Percentiles rank a stretch among this genome's conserved stretches.
phyloP scores from a whole-genome alignment of 148 eudicot species.

The Euryodendron excelsum region DNA sequence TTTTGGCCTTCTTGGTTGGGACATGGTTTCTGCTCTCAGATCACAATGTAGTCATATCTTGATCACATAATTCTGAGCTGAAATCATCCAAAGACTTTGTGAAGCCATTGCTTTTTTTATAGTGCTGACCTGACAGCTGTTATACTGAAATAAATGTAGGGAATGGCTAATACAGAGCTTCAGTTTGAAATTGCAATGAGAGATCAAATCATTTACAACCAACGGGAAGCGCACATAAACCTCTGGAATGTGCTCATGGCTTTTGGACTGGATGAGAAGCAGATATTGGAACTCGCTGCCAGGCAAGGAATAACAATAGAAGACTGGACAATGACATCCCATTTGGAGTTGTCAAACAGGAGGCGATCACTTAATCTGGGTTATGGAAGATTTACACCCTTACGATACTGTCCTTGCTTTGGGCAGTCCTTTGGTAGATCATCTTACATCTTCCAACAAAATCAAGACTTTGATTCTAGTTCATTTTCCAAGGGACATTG shows the following conservation, averaged over 20 bases:
- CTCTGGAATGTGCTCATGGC: slow-evolving; percentile 63
- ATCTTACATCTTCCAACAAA: slow-evolving; percentile 31
- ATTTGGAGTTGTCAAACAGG: slow-evolving; percentile 22
- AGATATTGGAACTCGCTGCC: slow-evolving; percentile 49
- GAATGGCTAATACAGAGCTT: slow-evolving; percentile 77
- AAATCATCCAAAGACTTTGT: slow-evolving; percentile 3
- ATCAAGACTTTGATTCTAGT: slow-evolving; percentile 23
- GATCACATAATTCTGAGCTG: not conserved
- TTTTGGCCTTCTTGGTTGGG: not conserved
- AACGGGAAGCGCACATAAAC: slow-evolving; percentile 62
- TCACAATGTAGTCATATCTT: not conserved
- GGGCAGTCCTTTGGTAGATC: slow-evolving; percentile 25
- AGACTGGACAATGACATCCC: slow-evolving; percentile 39
- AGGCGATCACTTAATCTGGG: slow-evolving; percentile 23
- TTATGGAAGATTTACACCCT: slow-evolving; percentile 22
- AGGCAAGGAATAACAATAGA: slow-evolving; percentile 60
- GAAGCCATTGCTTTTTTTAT: not conserved
- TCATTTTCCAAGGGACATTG: slow-evolving; percentile 13
- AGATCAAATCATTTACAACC: slow-evolving; percentile 73
- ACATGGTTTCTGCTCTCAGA: not conserved
- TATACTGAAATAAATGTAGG: slow-evolving; percentile 32
- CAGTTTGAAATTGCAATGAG: slow-evolving; percentile 86
- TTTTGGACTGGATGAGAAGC: slow-evolving; percentile 57
- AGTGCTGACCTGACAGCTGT: not conserved
- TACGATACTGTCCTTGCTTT: slow-evolving; percentile 20